Evolutionary conservation across 148 eudicot genomes (phyloP).

Genomic region (Mesembryanthemum crystallinum): DNA sequence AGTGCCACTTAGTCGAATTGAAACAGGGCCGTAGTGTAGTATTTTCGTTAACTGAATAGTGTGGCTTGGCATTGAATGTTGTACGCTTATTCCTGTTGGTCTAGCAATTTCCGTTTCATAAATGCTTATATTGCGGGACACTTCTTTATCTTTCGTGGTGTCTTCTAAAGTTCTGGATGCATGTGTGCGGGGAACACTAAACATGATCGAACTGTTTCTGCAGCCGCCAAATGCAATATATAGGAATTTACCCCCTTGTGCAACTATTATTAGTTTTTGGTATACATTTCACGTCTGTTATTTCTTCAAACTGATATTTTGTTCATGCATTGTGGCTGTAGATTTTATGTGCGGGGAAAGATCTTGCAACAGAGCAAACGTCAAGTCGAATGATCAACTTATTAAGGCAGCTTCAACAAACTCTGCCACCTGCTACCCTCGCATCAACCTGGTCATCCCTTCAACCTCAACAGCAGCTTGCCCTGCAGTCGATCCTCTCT

Average conservation of each 20-base stretch:
- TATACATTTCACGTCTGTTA: neutral
- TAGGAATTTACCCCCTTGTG: neutral
- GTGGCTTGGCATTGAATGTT: too few species aligned
- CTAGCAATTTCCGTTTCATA: too few species aligned
- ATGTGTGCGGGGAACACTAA: neutral
- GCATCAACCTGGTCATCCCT: conserved; percentile 45
- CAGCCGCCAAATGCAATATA: neutral
- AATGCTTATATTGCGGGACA: too few species aligned
- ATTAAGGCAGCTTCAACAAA: conserved; percentile 46
- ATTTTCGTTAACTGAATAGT: too few species aligned
- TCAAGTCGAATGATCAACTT: conserved; percentile 40
- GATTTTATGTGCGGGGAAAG: conserved; percentile 44
- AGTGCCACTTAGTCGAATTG: too few species aligned
- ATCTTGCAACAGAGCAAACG: conserved; percentile 44
- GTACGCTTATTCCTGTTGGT: too few species aligned
- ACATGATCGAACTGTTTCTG: neutral
- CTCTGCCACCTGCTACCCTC: conserved; percentile 38
- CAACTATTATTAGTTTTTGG: neutral
- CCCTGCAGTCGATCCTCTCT: conserved; percentile 41
- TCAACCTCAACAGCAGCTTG: conserved; percentile 41
- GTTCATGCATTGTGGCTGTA: neutral
- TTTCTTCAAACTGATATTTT: neutral
- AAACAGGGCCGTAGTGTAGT: too few species aligned
- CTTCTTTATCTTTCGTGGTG: neutral
- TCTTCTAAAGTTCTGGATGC: neutral